phyloP scores from a whole-genome alignment of 768 basidiomycete genomes.

The Lactarius pseudohatsudake region DNA sequence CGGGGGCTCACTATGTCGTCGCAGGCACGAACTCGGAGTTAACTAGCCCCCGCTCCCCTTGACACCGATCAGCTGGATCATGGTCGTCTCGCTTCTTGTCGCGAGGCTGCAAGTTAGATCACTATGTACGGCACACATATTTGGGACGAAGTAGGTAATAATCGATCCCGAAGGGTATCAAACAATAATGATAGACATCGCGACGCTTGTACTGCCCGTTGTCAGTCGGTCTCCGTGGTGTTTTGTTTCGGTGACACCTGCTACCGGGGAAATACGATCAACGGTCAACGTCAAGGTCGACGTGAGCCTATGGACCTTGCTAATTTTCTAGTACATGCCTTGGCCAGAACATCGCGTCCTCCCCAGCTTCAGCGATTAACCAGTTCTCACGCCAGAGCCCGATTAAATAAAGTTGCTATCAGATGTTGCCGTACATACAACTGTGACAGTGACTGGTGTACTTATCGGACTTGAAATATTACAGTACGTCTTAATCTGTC shows the following conservation, averaged over 20 bases:
- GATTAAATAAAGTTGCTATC: not conserved
- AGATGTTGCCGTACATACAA: not conserved
- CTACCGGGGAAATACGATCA: not conserved
- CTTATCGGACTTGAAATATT: no score
- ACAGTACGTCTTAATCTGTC: no score
- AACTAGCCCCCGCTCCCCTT: not conserved
- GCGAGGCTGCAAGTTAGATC: not conserved
- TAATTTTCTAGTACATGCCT: not conserved
- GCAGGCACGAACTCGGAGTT: slow-evolving; percentile 2
- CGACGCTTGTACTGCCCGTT: not conserved
- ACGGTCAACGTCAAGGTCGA: not conserved
- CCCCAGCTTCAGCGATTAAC: not conserved
- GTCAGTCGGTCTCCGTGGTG: not conserved
- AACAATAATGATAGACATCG: not conserved
- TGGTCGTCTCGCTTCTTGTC: not conserved
- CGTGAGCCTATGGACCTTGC: not conserved
- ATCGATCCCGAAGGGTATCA: not conserved
- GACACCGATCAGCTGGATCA: not conserved
- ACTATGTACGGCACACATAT: not conserved
- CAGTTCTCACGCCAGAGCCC: not conserved
- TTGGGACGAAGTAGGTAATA: not conserved
- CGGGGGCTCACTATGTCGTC: no score
- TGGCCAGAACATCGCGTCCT: not conserved
- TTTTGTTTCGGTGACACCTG: not conserved
- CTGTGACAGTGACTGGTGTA: no score